Conservation (phyloP, 2,329 filamentous ascomycete species). For the Penicillium sclerotiorum region DNA sequence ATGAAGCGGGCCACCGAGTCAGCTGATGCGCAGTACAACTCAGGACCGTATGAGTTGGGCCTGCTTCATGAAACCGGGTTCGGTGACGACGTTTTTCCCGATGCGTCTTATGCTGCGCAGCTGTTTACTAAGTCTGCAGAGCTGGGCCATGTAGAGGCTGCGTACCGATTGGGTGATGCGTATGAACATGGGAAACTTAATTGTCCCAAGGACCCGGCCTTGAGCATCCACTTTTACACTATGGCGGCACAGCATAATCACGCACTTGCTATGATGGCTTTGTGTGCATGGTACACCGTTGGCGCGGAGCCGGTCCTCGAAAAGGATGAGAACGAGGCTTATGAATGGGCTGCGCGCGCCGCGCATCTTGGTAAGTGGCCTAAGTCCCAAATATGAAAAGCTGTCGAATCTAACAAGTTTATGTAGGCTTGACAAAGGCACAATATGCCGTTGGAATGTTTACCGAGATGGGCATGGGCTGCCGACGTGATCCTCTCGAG, state of each 20-base stretch:
- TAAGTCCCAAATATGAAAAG: neutral
- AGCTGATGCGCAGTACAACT: conserved; percentile 88
- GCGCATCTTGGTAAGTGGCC: conserved; percentile 74
- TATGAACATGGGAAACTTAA: conserved; percentile 89
- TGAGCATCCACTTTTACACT: conserved; percentile 98
- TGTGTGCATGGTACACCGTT: conserved; percentile 98
- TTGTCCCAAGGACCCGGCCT: conserved; percentile 85
- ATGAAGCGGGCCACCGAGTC: conserved; percentile 89
- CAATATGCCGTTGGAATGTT: conserved; percentile 96
- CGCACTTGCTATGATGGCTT: conserved; percentile 90
- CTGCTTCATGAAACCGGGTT: conserved; percentile 89
- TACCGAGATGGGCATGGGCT: conserved; percentile 97
- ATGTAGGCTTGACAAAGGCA: conserved; percentile 61
- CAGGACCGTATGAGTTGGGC: conserved; percentile 87
- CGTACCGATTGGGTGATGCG: conserved; percentile 87
- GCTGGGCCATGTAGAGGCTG: conserved; percentile 83
- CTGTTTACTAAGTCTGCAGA: conserved; percentile 94
- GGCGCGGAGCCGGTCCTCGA: conserved; percentile 89
- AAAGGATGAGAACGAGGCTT: conserved; percentile 94
- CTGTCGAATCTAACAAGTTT: neutral
- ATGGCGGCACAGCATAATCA: conserved; percentile 84
- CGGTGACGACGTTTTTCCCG: conserved; percentile 90
- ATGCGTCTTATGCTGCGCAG: conserved; percentile 87
- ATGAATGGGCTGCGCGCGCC: conserved; percentile 89
- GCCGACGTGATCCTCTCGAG: conserved; percentile 88